Base-by-base conservation (phyloP, 306 rosid species). In the Lithocarpus polystachyus region DNA sequence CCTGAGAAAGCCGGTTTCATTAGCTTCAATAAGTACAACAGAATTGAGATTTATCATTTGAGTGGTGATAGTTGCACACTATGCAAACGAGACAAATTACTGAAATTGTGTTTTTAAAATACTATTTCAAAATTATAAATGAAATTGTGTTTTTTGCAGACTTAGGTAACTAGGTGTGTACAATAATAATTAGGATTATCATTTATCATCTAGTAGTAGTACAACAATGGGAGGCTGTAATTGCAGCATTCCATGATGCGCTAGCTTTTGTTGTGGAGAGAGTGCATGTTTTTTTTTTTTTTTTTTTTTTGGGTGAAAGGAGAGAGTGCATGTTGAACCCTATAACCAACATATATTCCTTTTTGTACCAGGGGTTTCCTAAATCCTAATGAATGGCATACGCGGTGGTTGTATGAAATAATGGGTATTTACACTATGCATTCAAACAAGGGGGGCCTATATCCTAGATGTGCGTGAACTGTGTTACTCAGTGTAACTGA, bases 361-460 rank as follows among this genome's bases (percentile, higher is more conserved):
- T 0, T 53, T 48, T 64, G 74, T 12, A 56, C 72, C 28, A 51
- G 62, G 33, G 56, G 75, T 70, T 72, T 37, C 77, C 71, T 81
- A 71, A 61, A 88, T 85, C 81, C 5, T 11, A 48, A 48, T 48
- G 53, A 86, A 88, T 83, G 89, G 87, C 80, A 74, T 40, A 40
- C 8, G 45, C 70, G 90, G 94, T 90, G 35, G 98, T 83, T 94
- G 98, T 75, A 79, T 69, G 96, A 62, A 87, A 78, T 94, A 85
- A 90, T 85, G 92, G 71, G 84, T 81, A 90, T 89, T 92, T 81
- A 87, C 87, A 74, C 82, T 45, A 10, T 61, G 94, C 90, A 90
- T 91, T 91, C 84, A 91, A 79, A 78, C 4, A 74, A 80, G 78
- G 83, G 72, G 88, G 88, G 68, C 90, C 86, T 77, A 77, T 70